phyloP scores from a whole-genome alignment of 2,329 filamentous ascomycete species.

The Botrytis fabae region DNA sequence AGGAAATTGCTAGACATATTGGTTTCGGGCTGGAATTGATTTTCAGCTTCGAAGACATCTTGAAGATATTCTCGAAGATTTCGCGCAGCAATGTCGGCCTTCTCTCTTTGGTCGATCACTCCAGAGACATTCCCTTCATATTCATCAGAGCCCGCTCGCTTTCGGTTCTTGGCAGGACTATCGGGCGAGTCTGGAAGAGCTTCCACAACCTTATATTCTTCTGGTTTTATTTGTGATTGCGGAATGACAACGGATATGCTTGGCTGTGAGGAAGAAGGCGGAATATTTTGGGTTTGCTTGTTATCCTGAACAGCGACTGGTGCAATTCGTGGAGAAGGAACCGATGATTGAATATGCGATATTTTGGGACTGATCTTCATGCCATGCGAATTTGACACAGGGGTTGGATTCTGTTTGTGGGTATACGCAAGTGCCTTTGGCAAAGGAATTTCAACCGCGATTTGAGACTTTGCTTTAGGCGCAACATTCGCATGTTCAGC shows the following conservation, averaged over 20 bases:
- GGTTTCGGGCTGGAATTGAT: conserved; percentile 58
- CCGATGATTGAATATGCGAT: neutral
- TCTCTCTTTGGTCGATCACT: conserved; percentile 76
- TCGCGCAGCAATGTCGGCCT: conserved; percentile 71
- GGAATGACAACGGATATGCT: conserved; percentile 37
- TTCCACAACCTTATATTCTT: conserved; percentile 37
- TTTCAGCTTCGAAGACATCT: conserved; percentile 75
- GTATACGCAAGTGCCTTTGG: neutral
- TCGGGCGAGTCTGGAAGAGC: conserved; percentile 36
- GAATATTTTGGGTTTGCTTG: neutral
- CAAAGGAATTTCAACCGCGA: conserved; percentile 36
- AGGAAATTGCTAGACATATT: conserved; percentile 45
- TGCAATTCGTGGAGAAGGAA: neutral
- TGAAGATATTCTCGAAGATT: conserved; percentile 69
- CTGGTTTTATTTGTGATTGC: conserved; percentile 32
- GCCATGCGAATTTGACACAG: neutral
- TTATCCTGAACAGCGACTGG: neutral
- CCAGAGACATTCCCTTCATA: conserved; percentile 59
- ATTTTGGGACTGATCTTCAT: neutral
- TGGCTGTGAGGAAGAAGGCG: conserved; percentile 26
- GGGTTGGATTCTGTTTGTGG: neutral
- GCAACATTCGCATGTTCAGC: conserved; percentile 31
- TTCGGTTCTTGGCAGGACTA: conserved; percentile 48
- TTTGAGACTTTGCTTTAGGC: conserved; percentile 43
- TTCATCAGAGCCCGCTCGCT: conserved; percentile 50